Conservation (phyloP, 306 rosid genomes). For the Cucumis hystrix region DNA sequence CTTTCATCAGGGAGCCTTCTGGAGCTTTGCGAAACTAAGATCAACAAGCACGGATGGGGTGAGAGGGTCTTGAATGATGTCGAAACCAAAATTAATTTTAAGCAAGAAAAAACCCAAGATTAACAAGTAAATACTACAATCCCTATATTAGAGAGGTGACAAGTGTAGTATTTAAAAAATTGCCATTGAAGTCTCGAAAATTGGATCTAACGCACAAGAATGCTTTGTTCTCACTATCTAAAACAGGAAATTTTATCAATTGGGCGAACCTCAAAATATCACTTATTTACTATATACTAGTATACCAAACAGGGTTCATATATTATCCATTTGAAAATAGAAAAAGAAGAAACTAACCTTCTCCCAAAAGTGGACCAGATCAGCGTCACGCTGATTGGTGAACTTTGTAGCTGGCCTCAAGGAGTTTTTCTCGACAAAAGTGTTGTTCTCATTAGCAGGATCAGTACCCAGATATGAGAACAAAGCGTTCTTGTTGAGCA, state of each 20-base stretch:
- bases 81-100: not conserved
- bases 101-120: not conserved
- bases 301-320: not conserved
- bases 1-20: conserved; percentile 61
- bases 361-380: conserved; percentile 91
- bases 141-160: not conserved
- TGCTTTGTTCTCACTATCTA: no score
- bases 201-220: not conserved
- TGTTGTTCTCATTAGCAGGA: conserved; percentile 81
- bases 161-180: not conserved
- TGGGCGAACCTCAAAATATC: not conserved
- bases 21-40: conserved; percentile 79
- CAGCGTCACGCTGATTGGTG: conserved; percentile 88
- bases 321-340: not conserved
- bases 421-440: conserved; percentile 53
- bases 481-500: conserved; percentile 31
- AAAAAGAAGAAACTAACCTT: conserved; percentile 38
- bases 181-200: not conserved
- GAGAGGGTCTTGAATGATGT: not conserved
- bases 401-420: conserved; percentile 45
- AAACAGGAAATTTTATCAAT: not conserved
- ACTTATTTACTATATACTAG: not conserved
- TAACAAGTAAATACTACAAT: not conserved
- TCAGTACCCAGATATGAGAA: conserved; percentile 62
- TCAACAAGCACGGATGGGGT: not conserved